Evolutionary conservation across 1,284 basidiomycete genomes (phyloP).

Genomic region (Boletus nobilissimus): DNA sequence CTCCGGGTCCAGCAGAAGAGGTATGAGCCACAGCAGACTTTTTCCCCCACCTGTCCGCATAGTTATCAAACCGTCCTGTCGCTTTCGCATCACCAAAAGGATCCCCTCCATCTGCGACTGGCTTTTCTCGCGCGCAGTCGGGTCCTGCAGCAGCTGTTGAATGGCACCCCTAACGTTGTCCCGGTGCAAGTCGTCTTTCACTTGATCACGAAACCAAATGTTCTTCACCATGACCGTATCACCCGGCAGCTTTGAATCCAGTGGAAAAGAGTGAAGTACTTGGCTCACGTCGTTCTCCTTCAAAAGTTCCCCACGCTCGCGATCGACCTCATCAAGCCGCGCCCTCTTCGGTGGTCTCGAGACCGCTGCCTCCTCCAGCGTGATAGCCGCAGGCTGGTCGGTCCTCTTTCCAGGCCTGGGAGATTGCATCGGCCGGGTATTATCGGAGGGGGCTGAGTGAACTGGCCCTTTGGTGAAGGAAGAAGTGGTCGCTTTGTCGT

Average conservation of each 20-base stretch:
- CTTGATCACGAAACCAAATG: neutral
- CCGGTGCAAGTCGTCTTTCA: neutral
- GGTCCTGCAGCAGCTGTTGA: neutral
- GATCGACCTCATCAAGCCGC: neutral
- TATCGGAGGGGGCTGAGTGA: too few relatives aligned
- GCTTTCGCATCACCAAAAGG: neutral
- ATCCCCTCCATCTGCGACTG: slow-evolving; percentile 15
- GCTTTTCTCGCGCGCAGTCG: neutral
- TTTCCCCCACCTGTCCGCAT: slow-evolving; percentile 23
- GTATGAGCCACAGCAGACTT: slow-evolving; percentile 22
- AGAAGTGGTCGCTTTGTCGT: too few relatives aligned
- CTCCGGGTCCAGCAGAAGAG: neutral
- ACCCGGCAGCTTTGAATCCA: neutral
- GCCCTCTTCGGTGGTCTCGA: neutral
- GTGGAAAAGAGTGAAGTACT: neutral
- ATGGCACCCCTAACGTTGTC: neutral
- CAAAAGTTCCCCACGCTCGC: neutral
- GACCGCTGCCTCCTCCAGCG: neutral
- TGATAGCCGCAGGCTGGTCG: neutral
- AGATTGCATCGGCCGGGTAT: neutral
- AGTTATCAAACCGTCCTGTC: slow-evolving; percentile 13
- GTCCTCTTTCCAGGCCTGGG: neutral
- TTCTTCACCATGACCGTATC: neutral
- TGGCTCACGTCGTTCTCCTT: neutral
- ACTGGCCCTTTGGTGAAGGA: too few relatives aligned